Evolutionary conservation across 2,329 filamentous ascomycete genomes (phyloP).

Genomic region (Thelonectria blattea): DNA sequence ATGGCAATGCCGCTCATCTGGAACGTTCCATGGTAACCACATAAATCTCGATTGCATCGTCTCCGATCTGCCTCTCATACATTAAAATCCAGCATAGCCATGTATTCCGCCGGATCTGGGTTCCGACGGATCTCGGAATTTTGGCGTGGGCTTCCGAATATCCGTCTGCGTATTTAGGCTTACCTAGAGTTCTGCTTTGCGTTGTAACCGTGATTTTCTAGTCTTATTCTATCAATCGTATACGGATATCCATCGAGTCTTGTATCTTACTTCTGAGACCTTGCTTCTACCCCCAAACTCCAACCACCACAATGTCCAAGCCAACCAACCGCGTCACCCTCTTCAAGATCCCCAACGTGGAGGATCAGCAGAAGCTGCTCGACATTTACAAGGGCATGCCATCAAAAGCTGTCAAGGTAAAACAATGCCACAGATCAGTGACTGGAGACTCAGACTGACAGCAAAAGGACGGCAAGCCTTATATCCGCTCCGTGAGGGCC

Average conservation of each 20-base stretch:
- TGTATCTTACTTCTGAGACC: neutral
- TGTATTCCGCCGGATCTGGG: neutral
- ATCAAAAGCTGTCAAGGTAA: slow-evolving; percentile 41
- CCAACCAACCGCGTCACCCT: slow-evolving; percentile 41
- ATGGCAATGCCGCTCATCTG: no score
- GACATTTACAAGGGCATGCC: slow-evolving; percentile 43
- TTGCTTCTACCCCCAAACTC: neutral
- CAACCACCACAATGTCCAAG: slow-evolving; percentile 18
- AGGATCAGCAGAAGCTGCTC: slow-evolving; percentile 41
- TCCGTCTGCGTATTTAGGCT: slow-evolving; percentile 12
- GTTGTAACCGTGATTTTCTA: neutral
- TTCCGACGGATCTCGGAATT: slow-evolving; percentile 19
- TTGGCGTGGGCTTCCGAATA: slow-evolving; percentile 7
- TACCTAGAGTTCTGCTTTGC: neutral
- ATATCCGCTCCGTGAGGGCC: slow-evolving; percentile 60
- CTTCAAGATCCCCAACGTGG: slow-evolving; percentile 46
- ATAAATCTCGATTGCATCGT: no score
- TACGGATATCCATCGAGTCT: neutral
- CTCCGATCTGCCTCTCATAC: no score
- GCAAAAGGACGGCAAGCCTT: slow-evolving; percentile 63
- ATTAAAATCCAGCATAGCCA: no score
- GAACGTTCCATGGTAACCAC: no score
- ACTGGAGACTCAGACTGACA: no score
- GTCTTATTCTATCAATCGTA: neutral
- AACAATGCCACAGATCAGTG: no score